Conservation (phyloP, 345 rosid species). For the Melastoma malabathricum region DNA sequence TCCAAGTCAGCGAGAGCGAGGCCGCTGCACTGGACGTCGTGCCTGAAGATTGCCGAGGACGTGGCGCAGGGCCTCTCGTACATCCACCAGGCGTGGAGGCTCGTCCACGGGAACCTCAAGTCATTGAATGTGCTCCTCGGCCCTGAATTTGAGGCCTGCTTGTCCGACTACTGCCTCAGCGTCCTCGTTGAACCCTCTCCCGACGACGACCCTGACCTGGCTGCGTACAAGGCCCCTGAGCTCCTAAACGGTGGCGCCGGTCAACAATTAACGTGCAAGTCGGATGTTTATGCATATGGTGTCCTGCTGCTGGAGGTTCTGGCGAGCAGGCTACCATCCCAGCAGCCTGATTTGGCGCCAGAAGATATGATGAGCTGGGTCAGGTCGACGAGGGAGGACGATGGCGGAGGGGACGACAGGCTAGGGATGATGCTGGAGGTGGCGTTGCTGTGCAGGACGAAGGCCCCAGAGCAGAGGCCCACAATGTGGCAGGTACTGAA, state of each 20-base stretch:
- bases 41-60: constrained; percentile 83
- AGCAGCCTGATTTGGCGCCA: constrained; percentile 24
- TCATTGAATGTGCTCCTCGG: constrained; percentile 77
- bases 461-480: constrained; percentile 80
- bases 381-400: constrained; percentile 43
- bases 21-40: constrained; percentile 94
- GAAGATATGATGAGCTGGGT: constrained; percentile 48
- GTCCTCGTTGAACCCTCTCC: constrained; percentile 24
- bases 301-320: constrained; percentile 65
- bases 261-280: constrained; percentile 36
- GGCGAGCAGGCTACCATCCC: constrained; percentile 61
- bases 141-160: constrained; percentile 81
- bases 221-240: constrained; percentile 55
- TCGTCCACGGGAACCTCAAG: constrained; percentile 84
- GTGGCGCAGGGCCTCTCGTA: constrained; percentile 88
- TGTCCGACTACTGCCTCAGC: constrained; percentile 61
- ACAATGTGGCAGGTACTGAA: constrained; percentile 95
- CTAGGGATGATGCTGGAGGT: constrained; percentile 69
- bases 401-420: constrained; percentile 28
- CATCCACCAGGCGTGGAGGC: constrained; percentile 94
- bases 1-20: constrained; percentile 70
- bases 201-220: constrained; percentile 25
- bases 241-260: constrained; percentile 4
- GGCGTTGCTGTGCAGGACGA: constrained; percentile 47
- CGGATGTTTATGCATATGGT: constrained; percentile 72